phyloP scores from a whole-genome alignment of 495 filamentous ascomycete species.

The Penicillium crystallinum region DNA sequence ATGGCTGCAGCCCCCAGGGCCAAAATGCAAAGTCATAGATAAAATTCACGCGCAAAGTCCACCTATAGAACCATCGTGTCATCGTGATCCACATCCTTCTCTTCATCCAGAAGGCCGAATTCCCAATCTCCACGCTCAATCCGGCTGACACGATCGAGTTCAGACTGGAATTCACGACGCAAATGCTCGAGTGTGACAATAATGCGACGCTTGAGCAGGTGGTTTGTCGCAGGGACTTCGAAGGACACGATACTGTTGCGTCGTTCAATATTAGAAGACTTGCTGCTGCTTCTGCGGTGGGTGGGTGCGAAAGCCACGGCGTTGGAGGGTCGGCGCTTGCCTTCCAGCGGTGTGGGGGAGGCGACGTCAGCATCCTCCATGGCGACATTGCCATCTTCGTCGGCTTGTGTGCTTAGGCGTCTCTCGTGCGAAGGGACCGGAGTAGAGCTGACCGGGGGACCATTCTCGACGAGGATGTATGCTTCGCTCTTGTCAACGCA shows the following conservation, averaged over 20 bases:
- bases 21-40: constrained; percentile 7
- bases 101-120: constrained; percentile 44
- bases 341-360: constrained; percentile 11
- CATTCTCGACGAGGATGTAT: constrained; percentile 56
- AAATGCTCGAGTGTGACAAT: constrained; percentile 81
- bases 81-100: constrained; percentile 30
- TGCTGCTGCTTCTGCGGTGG: constrained; percentile 25
- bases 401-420: constrained; percentile 27
- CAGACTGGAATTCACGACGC: constrained; percentile 75
- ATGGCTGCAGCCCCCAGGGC: not conserved
- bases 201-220: constrained; percentile 29
- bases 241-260: constrained; percentile 2
- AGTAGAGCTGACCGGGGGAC: constrained; percentile 11
- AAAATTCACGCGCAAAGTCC: not conserved
- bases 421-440: constrained; percentile 8
- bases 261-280: constrained; percentile 6
- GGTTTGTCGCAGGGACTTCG: constrained; percentile 2
- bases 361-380: constrained; percentile 32
- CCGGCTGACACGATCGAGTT: constrained; percentile 70
- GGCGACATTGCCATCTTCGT: constrained; percentile 40
- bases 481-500: constrained; percentile 79
- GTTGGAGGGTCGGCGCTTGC: constrained; percentile 11
- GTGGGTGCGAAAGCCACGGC: constrained; percentile 10
- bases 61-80: constrained; percentile 41
- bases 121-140: constrained; percentile 60